Evolutionary conservation across 2,329 filamentous ascomycete genomes (phyloP), one percentile per base, ranked within the genome.

Genomic region (Colletotrichum echinochloae): DNA sequence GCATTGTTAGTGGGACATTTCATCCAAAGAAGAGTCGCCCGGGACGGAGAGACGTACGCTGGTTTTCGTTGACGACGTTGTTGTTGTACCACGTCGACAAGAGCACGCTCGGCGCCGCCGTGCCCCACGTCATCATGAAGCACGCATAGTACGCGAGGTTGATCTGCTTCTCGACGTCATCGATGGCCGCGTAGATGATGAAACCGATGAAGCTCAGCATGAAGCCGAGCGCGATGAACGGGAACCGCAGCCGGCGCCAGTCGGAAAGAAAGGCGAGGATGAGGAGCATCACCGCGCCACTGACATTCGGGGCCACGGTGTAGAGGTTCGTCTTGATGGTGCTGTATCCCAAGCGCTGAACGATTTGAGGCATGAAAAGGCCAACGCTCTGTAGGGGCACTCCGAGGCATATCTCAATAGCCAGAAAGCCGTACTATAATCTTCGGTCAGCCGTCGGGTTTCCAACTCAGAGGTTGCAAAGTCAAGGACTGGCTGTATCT

Each of bases 121-220:
- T 94, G 20, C 92, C 92, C 90, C 91, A 94, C 14, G 90, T 92
- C 91, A 94, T 94, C 90, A 94, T 92, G 79, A 94, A 95, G 65
- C 87, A 90, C 6, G 92, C 91, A 73, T 84, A 70, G n/a, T 70
- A 66, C 0, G 67, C 67, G 12, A 70, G 3, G 7, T 59, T 37
- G n/a, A 91, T 78, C 48, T 91, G 83, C 4, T 82, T 75, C 46
- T 88, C 78, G 20, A 94, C 89, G 74, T 70, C 67, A 11, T 90
- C 85, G 68, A 95, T 91, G 26, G 90, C 85, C 0, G 91, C 91
- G 74, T 92, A 95, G 76, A 95, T 92, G 78, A 94, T 88, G 82
- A 95, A 94, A 5, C 93, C 93, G 57, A 87, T 86, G 76, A 94
- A 92, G 0, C 92, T 94, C 74, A 95, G 88, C 2, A 88, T 79